Conservation (phyloP, 345 rosid genomes). For the Salix suchowensis region DNA sequence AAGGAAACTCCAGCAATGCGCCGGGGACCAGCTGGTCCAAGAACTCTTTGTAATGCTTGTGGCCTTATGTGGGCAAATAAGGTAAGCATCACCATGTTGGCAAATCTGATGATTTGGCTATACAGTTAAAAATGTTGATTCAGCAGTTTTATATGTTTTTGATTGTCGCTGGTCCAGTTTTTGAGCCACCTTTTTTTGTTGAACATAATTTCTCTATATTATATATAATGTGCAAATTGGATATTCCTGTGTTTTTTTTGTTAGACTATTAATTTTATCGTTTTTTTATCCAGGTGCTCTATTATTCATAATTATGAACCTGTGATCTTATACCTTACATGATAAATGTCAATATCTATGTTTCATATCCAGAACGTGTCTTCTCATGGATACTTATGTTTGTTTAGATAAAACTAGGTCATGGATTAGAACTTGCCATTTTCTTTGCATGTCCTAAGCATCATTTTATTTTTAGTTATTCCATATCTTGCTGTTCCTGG, state of each 20-base stretch:
- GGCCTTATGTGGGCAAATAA: conserved; percentile 54
- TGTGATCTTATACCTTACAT: not conserved
- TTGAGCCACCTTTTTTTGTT: not conserved
- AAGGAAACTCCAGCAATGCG: conserved; percentile 48
- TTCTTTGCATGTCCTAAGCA: not conserved
- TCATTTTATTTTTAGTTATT: not conserved
- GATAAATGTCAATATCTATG: not conserved
- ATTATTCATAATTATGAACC: not conserved
- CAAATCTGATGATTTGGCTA: not conserved
- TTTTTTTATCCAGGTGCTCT: not conserved
- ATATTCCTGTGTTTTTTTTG: not conserved
- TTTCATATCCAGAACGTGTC: not conserved
- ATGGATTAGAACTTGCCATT: not conserved
- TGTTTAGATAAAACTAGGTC: not conserved
- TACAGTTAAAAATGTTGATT: not conserved
- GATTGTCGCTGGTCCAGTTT: not conserved
- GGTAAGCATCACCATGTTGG: conserved; percentile 16
- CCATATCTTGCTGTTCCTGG: not conserved
- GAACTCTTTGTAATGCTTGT: conserved; percentile 42
- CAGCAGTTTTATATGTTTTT: not conserved
- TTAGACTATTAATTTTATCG: not conserved
- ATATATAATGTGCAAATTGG: not conserved
- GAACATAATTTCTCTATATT: not conserved
- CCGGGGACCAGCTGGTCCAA: conserved; percentile 46
- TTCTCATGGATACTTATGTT: not conserved